phyloP scores from a whole-genome alignment of 768 basidiomycete genomes.

The Mycena kentingensis region DNA sequence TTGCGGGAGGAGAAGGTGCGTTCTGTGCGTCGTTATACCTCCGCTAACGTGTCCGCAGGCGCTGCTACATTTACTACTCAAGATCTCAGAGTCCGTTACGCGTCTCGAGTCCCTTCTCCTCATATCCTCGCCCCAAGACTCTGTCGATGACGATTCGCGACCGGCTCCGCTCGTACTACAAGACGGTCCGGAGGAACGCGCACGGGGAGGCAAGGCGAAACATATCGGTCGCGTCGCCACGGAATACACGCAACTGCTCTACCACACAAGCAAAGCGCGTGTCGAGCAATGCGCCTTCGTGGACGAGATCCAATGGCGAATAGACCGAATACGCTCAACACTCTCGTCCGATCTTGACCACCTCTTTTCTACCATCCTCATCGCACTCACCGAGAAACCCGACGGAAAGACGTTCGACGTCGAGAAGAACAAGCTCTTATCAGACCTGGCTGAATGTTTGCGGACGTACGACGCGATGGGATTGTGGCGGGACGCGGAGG shows the following conservation, averaged over 20 bases:
- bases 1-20: slow-evolving; percentile 92
- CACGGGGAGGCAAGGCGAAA: slow-evolving; percentile 68
- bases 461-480: slow-evolving; percentile 77
- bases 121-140: slow-evolving; percentile 58
- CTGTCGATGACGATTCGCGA: slow-evolving; percentile 36
- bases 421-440: slow-evolving; percentile 63
- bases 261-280: slow-evolving; percentile 83
- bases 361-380: slow-evolving; percentile 67
- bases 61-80: slow-evolving; percentile 82
- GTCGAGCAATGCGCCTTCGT: slow-evolving; percentile 77
- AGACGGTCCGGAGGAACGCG: slow-evolving; percentile 48
- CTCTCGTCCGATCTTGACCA: slow-evolving; percentile 86
- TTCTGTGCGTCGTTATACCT: too few species aligned
- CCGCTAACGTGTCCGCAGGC: too few species aligned
- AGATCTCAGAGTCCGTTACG: slow-evolving; percentile 88
- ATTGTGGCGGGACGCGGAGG: slow-evolving; percentile 87
- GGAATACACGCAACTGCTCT: slow-evolving; percentile 91
- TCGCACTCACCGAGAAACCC: slow-evolving; percentile 49
- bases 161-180: slow-evolving; percentile 40
- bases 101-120: slow-evolving; percentile 85
- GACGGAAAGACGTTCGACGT: slow-evolving; percentile 55
- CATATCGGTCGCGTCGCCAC: slow-evolving; percentile 82
- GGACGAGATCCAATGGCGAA: slow-evolving; percentile 83
- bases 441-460: slow-evolving; percentile 78
- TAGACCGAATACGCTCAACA: slow-evolving; percentile 82